Percentiles rank a stretch among this genome's conserved stretches.
Conservation (phyloP, 2,329 filamentous ascomycete genomes). For the Tolypocladium cylindrosporum region DNA sequence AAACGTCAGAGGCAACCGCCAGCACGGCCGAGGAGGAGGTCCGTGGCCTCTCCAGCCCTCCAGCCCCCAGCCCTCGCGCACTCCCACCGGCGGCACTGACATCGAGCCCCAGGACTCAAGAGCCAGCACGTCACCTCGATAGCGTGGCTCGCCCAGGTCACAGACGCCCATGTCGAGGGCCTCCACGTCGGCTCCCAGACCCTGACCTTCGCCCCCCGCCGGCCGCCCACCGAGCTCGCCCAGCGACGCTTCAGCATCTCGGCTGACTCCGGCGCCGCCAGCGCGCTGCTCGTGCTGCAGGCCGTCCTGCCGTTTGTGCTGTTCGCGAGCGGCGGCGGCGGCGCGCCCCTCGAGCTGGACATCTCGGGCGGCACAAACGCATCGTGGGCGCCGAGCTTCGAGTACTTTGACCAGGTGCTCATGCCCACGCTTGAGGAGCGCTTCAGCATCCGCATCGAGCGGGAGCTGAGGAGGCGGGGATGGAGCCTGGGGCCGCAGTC, state of each 20-base stretch:
- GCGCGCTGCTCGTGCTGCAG: conserved; percentile 48
- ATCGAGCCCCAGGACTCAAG: conserved; percentile 40
- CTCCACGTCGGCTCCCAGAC: conserved; percentile 39
- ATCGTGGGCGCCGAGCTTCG: conserved; percentile 44
- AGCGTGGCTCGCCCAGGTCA: conserved; percentile 40
- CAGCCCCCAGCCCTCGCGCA: neutral
- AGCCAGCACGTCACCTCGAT: conserved; percentile 50
- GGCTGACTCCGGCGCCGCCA: conserved; percentile 40
- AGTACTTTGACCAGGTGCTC: conserved; percentile 53
- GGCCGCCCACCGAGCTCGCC: conserved; percentile 25
- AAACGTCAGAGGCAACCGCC: conserved; percentile 46
- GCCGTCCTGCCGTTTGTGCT: conserved; percentile 49
- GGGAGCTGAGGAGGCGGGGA: conserved; percentile 33
- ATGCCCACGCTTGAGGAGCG: conserved; percentile 40
- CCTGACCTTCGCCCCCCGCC: conserved; percentile 35
- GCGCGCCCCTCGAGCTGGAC: conserved; percentile 34
- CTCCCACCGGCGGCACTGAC: neutral
- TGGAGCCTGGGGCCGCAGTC: conserved; percentile 38
- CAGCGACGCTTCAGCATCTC: conserved; percentile 37
- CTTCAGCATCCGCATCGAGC: conserved; percentile 37
- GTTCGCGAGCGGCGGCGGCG: conserved; percentile 36
- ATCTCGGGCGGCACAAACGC: conserved; percentile 52
- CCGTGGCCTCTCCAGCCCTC: conserved; percentile 3
- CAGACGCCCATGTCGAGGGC: conserved; percentile 38
- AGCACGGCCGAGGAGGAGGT: conserved; percentile 16